Evolutionary conservation across 2,329 filamentous ascomycete genomes (phyloP).

Genomic region (Diaporthe ampelina): DNA sequence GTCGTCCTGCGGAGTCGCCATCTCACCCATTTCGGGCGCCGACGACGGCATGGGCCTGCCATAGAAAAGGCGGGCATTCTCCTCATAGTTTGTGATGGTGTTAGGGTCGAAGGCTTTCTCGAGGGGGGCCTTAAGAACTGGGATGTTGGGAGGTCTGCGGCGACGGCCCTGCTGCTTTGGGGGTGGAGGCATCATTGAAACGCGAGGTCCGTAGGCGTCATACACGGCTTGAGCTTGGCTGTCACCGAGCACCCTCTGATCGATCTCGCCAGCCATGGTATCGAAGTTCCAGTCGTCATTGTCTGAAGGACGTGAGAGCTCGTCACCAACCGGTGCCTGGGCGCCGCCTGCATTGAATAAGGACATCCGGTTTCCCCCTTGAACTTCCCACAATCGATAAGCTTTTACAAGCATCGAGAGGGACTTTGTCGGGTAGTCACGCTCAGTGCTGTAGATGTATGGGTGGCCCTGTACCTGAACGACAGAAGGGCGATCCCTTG

Average conservation of each 20-base stretch:
- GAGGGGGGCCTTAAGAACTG: conserved; percentile 70
- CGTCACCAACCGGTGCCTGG: conserved; percentile 62
- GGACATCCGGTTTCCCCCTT: conserved; percentile 78
- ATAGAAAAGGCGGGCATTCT: conserved; percentile 74
- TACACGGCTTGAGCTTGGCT: conserved; percentile 71
- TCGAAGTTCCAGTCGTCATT: conserved; percentile 78
- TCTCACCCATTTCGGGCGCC: conserved; percentile 37
- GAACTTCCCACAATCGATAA: conserved; percentile 82
- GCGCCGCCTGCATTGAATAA: conserved; percentile 73
- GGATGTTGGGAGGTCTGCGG: conserved; percentile 70
- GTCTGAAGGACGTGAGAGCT: conserved; percentile 49
- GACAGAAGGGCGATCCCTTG: conserved; percentile 77
- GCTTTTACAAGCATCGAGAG: conserved; percentile 77
- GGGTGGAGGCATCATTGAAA: conserved; percentile 61
- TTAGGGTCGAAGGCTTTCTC: conserved; percentile 78
- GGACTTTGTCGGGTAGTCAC: conserved; percentile 73
- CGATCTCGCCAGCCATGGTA: conserved; percentile 73
- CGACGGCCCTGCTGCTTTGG: conserved; percentile 65
- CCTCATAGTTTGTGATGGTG: conserved; percentile 74
- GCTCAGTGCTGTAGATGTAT: conserved; percentile 75
- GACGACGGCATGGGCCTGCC: conserved; percentile 53
- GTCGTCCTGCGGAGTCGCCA: conserved; percentile 25
- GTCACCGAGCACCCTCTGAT: conserved; percentile 67
- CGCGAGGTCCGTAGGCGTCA: conserved; percentile 68
- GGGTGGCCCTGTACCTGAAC: conserved; percentile 77